phyloP scores from a whole-genome alignment of 2,329 filamentous ascomycete species.

The Zymoseptoria pseudotritici region DNA sequence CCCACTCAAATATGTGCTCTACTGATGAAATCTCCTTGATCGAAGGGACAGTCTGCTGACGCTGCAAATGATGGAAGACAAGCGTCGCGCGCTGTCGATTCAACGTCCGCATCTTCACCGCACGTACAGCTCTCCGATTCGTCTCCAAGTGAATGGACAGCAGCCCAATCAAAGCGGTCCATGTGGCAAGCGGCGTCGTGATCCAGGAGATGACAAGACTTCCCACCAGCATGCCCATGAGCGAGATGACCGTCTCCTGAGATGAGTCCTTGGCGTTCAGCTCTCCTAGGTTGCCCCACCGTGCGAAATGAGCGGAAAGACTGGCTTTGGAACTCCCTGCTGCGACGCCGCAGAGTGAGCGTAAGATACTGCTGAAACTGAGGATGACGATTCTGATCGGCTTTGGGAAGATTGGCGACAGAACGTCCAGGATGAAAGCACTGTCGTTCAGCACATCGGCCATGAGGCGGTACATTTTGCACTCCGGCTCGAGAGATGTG shows the following conservation, averaged over 20 bases:
- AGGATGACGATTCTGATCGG: conserved; percentile 50
- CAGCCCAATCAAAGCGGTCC: conserved; percentile 62
- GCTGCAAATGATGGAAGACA: conserved; percentile 52
- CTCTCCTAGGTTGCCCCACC: conserved; percentile 78
- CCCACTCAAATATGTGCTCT: conserved; percentile 55
- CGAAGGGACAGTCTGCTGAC: conserved; percentile 43
- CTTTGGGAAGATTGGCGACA: conserved; percentile 66
- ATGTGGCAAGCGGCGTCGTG: conserved; percentile 63
- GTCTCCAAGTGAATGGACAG: conserved; percentile 70
- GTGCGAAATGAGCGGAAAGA: conserved; percentile 85
- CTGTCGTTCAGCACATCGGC: conserved; percentile 85
- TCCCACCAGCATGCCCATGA: conserved; percentile 80
- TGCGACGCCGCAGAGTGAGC: conserved; percentile 77
- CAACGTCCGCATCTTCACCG: conserved; percentile 74
- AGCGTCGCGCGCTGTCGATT: conserved; percentile 83
- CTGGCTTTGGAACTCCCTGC: conserved; percentile 86
- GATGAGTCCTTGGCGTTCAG: conserved; percentile 92
- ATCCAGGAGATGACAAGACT: conserved; percentile 73
- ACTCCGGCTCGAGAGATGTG: conserved; percentile 78
- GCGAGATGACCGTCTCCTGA: conserved; percentile 86
- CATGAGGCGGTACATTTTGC: conserved; percentile 79
- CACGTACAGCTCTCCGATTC: conserved; percentile 78
- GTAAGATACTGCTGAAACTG: conserved; percentile 53
- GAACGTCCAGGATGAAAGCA: conserved; percentile 76
- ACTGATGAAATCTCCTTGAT: conserved; percentile 57